A percentile compares a stretch with the other conserved stretches of the same genome.
phyloP scores from a whole-genome alignment of 2,329 filamentous ascomycete species.

The Fusarium sp. region DNA sequence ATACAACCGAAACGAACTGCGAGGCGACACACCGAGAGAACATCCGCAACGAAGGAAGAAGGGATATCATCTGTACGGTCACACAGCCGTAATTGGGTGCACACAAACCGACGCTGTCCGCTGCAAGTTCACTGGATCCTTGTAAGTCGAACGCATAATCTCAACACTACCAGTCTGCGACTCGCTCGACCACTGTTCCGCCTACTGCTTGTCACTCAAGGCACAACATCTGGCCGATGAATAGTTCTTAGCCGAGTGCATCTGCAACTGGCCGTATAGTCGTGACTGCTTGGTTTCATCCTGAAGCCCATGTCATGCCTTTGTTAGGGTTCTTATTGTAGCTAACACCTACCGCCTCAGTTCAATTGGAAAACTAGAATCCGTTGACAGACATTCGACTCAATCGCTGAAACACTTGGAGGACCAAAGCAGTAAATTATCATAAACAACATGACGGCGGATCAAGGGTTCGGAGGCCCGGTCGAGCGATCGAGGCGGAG shows the following conservation, averaged over 20 bases:
- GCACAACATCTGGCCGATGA: slow-evolving; percentile 28
- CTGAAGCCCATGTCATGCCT: background rate
- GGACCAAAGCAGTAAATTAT: background rate
- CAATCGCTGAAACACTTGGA: background rate
- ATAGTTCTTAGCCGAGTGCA: slow-evolving; percentile 35
- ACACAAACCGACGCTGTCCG: slow-evolving; percentile 26
- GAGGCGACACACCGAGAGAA: slow-evolving; percentile 18
- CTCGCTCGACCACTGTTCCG: slow-evolving; percentile 6
- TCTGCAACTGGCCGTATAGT: slow-evolving; percentile 43
- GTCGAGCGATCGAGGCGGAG: slow-evolving; percentile 49
- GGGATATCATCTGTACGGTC: slow-evolving; percentile 10
- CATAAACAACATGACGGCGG: slow-evolving; percentile 50
- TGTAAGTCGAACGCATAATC: slow-evolving; percentile 38
- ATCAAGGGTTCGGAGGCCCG: slow-evolving; percentile 58
- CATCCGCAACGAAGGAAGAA: background rate
- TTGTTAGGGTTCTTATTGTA: background rate
- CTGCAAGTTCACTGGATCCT: slow-evolving; percentile 27
- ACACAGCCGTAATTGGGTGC: slow-evolving; percentile 25
- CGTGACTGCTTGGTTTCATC: slow-evolving; percentile 32
- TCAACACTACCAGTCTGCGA: slow-evolving; percentile 6
- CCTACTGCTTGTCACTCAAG: slow-evolving; percentile 23
- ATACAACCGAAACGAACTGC: slow-evolving; percentile 27
- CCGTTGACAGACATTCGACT: background rate
- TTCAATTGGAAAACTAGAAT: background rate
- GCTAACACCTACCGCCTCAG: slow-evolving; percentile 19